phyloP scores from a whole-genome alignment of 2,329 filamentous ascomycete genomes.

The Penicillium sp. region DNA sequence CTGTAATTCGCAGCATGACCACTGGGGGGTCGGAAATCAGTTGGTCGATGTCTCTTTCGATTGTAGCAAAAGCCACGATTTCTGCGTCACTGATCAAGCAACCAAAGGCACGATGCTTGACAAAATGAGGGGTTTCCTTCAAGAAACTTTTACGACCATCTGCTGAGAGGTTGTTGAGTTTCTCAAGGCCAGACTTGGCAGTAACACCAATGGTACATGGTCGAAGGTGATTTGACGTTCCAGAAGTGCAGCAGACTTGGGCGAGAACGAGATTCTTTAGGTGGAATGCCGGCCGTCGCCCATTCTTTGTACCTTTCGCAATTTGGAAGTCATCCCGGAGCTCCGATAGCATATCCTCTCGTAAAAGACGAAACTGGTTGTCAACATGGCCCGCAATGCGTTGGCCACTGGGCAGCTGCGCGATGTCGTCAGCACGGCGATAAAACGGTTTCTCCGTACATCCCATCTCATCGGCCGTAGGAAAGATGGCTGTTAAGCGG shows the following conservation, averaged over 20 bases:
- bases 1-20: constrained; percentile 53
- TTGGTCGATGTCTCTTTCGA: constrained; percentile 53
- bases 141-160: constrained; percentile 48
- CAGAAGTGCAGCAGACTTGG: constrained; percentile 38
- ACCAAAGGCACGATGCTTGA: constrained; percentile 62
- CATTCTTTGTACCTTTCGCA: constrained; percentile 50
- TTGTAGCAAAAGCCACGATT: constrained; percentile 59
- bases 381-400: constrained; percentile 58
- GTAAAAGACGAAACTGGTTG: constrained; percentile 68
- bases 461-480: constrained; percentile 63
- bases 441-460: constrained; percentile 57
- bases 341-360: constrained; percentile 69
- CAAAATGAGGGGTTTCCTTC: constrained; percentile 47
- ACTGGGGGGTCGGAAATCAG: constrained; percentile 47
- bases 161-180: constrained; percentile 34
- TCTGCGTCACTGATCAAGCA: constrained; percentile 54
- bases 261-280: constrained; percentile 41
- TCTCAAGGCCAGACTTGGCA: constrained; percentile 46
- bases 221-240: constrained; percentile 18
- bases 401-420: constrained; percentile 34
- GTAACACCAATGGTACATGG: constrained; percentile 44
- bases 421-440: constrained; percentile 52
- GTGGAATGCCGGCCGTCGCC: constrained; percentile 38
- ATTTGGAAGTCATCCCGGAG: constrained; percentile 61
- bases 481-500: constrained; percentile 60